Evolutionary conservation across 306 rosid genomes (phyloP).

Genomic region (Cucumis melo): DNA sequence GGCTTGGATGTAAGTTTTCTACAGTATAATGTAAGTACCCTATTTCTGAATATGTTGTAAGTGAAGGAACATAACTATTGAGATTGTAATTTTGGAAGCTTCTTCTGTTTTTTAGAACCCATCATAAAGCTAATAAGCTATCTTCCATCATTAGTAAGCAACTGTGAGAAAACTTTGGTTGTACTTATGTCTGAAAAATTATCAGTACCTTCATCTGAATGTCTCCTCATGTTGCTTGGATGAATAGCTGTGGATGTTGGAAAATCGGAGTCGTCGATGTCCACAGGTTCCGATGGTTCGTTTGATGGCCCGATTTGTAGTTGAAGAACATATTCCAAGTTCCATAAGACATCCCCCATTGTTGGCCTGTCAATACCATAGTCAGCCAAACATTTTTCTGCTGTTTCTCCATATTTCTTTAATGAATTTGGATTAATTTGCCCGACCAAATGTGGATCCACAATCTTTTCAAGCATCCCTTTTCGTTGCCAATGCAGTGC

Average conservation of each 20-base stretch:
- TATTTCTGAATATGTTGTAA: neutral
- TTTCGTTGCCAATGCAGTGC: conserved; percentile 75
- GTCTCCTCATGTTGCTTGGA: conserved; percentile 21
- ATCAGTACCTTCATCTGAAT: conserved; percentile 22
- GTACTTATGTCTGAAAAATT: conserved; percentile 41
- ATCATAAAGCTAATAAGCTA: conserved; percentile 21
- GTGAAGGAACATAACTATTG: neutral
- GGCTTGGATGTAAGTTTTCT: neutral
- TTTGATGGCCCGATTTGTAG: conserved; percentile 42
- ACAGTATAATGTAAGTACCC: neutral
- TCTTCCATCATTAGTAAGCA: conserved; percentile 84
- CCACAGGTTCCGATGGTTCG: conserved; percentile 13
- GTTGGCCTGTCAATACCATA: conserved; percentile 93
- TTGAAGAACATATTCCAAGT: conserved; percentile 87
- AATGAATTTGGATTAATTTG: conserved; percentile 51
- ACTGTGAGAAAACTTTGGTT: conserved; percentile 75
- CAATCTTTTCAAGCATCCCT: conserved; percentile 60
- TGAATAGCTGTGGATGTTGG: conserved; percentile 13
- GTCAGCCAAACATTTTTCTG: conserved; percentile 93
- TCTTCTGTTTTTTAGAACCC: conserved; percentile 9
- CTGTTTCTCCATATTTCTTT: conserved; percentile 83
- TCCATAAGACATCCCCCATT: conserved; percentile 96
- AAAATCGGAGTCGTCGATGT: conserved; percentile 2
- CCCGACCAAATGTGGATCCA: conserved; percentile 57
- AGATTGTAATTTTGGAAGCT: neutral